Conservation (phyloP, 2,329 filamentous ascomycete genomes). For the Teratosphaeria zuluensis region DNA sequence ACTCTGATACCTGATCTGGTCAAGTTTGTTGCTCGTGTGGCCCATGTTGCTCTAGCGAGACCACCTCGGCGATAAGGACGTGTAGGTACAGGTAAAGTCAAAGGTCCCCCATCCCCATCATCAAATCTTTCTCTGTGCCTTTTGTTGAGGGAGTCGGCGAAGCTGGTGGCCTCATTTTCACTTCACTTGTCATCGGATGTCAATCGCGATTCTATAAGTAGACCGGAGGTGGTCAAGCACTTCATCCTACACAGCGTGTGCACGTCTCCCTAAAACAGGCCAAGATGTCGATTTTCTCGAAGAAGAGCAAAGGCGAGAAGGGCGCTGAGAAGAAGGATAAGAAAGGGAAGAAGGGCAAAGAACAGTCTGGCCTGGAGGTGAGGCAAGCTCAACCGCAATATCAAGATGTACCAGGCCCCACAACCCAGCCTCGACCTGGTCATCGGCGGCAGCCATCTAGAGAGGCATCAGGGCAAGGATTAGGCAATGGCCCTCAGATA, state of each 20-base stretch:
- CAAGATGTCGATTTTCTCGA: slow-evolving; percentile 4
- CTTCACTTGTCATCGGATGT: not conserved
- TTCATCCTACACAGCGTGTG: no score
- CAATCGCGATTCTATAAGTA: not conserved
- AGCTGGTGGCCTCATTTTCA: not conserved
- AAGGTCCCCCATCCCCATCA: not conserved
- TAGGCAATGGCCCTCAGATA: no score
- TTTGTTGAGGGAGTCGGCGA: not conserved
- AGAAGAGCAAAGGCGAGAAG: not conserved
- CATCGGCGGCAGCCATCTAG: no score
- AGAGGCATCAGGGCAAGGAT: no score
- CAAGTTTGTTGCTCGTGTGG: not conserved
- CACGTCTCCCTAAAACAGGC: not conserved
- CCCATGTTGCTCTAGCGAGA: not conserved
- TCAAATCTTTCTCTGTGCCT: not conserved
- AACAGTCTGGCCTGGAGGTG: not conserved
- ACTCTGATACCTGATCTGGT: not conserved
- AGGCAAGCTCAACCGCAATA: not conserved
- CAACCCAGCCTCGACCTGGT: not conserved
- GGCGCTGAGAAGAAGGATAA: not conserved
- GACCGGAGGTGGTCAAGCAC: no score
- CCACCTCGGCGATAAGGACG: not conserved
- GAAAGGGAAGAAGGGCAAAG: not conserved
- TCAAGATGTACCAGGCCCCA: not conserved
- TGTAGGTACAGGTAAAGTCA: not conserved